Evolutionary conservation across 768 basidiomycete genomes (phyloP).

Genomic region (Tephrocybe sp.): DNA sequence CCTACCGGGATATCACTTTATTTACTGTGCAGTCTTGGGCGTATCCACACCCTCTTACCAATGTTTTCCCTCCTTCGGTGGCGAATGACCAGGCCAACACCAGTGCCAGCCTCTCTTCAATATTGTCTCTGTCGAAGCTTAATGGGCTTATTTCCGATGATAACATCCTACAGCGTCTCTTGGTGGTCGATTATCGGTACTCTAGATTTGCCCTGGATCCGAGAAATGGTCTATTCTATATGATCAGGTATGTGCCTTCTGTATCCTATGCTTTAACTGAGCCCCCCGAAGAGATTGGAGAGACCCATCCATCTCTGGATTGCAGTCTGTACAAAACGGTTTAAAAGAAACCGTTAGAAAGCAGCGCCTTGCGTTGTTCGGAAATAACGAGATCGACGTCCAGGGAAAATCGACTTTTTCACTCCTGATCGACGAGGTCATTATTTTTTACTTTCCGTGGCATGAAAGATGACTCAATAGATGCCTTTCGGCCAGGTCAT

Average conservation of each 20-base stretch:
- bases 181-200: slow-evolving; percentile 88
- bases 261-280: background rate
- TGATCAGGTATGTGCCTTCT: slow-evolving; percentile 59
- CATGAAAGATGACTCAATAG: background rate
- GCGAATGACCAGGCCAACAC: slow-evolving; percentile 28
- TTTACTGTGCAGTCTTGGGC: slow-evolving; percentile 64
- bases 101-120: slow-evolving; percentile 6
- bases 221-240: slow-evolving; percentile 74
- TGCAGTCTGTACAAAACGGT: slow-evolving; percentile 64
- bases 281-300: slow-evolving; percentile 77
- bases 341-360: slow-evolving; percentile 49
- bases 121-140: slow-evolving; percentile 23
- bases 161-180: slow-evolving; percentile 48
- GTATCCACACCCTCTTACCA: slow-evolving; percentile 78
- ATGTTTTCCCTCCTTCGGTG: slow-evolving; percentile 61
- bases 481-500: slow-evolving; percentile 54
- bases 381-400: slow-evolving; percentile 84
- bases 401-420: slow-evolving; percentile 77
- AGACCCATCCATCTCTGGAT: slow-evolving; percentile 68
- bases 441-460: slow-evolving; percentile 9
- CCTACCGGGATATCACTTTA: slow-evolving; percentile 77
- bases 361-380: slow-evolving; percentile 77
- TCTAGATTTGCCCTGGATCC: slow-evolving; percentile 88
- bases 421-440: slow-evolving; percentile 89
- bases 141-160: slow-evolving; percentile 30